Base-by-base conservation (phyloP, 371 early-diverging fungal species). In the Amoeboradix gromovi region DNA sequence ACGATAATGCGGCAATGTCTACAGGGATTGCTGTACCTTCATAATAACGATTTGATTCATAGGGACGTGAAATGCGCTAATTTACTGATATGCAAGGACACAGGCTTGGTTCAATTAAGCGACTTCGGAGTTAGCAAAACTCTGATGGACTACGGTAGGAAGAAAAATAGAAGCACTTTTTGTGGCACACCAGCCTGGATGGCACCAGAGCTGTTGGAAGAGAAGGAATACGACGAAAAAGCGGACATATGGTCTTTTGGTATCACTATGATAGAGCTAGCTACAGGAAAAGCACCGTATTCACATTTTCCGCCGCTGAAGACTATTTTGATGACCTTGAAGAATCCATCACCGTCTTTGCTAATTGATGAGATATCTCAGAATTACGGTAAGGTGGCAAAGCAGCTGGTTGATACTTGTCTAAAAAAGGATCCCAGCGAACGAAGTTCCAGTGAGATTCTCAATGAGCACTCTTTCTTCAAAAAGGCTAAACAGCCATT, bases 191-290 rank as follows among this genome's bases (percentile, higher is more conserved):
- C 70, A 22, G 31, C 65, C 66, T 70, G 70, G 71, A 75, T 75
- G 66, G 73, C 75, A 22, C 75, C 75, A 12, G 75, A 75, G 65
- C 65, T 74, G 17, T n/a, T 75, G 66, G 22, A 65, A 66, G 66
- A 70, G 29, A 67, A 31, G 31, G 69, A 31, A 28, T 75, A 75
- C 69, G 65, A 66, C 22, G 28, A 68, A n/a, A 68, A 68, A 66
- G 72, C 70, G 1, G 75, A 75, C 66, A 70, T 70, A 67, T 75
- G 73, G 68, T 70, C 72, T 27, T 70, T 75, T 29, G 75, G 75
- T 16, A 70, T 75, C 30, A 70, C 73, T 0, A 66, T 70, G 28
- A 68, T 71, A 28, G 75, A 75, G 69, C 67, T 75, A 70, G 71
- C 73, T 1, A 29, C 66, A 2, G 75, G 75, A 28, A 27, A 32